Percentiles rank a stretch among this genome's conserved stretches.
phyloP scores from a whole-genome alignment of 805 yeast species.

The Saturnispora galanensis region DNA sequence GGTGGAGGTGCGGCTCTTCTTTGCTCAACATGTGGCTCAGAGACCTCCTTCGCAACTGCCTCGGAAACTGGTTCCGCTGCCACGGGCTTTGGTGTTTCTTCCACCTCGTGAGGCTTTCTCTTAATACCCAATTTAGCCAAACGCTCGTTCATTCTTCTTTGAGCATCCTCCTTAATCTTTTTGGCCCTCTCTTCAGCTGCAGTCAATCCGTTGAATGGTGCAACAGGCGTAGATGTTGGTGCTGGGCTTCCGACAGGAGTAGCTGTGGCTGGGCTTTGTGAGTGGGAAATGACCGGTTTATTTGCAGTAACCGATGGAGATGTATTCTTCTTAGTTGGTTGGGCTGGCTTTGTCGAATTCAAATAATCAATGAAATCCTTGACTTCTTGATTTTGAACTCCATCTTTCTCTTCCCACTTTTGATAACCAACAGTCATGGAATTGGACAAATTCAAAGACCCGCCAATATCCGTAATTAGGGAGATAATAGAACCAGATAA shows the following conservation, averaged over 20 bases:
- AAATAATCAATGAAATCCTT: constrained; percentile 51
- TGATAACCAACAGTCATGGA: constrained; percentile 40
- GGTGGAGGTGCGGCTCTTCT: constrained; percentile 15
- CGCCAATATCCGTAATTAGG: constrained; percentile 34
- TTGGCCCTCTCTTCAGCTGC: constrained; percentile 64
- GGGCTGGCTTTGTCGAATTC: constrained; percentile 25
- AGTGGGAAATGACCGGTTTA: too few relatives aligned
- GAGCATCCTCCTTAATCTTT: constrained; percentile 73
- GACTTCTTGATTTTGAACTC: constrained; percentile 57
- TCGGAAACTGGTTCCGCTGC: constrained; percentile 4
- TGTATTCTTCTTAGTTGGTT: background rate
- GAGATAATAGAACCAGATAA: constrained; percentile 63
- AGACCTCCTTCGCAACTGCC: too few relatives aligned
- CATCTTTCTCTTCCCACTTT: constrained; percentile 77
- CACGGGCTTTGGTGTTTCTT: constrained; percentile 12
- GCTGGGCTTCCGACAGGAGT: constrained; percentile 7
- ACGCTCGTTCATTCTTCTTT: constrained; percentile 74
- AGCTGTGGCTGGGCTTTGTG: background rate
- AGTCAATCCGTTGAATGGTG: constrained; percentile 1
- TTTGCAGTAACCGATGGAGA: background rate
- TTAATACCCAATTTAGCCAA: constrained; percentile 68
- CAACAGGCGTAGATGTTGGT: background rate
- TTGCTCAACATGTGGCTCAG: too few relatives aligned
- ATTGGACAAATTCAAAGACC: constrained; percentile 22
- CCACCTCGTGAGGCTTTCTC: constrained; percentile 5